Evolutionary conservation across 768 basidiomycete species (phyloP).

Genomic region (Kwoniella europaea): DNA sequence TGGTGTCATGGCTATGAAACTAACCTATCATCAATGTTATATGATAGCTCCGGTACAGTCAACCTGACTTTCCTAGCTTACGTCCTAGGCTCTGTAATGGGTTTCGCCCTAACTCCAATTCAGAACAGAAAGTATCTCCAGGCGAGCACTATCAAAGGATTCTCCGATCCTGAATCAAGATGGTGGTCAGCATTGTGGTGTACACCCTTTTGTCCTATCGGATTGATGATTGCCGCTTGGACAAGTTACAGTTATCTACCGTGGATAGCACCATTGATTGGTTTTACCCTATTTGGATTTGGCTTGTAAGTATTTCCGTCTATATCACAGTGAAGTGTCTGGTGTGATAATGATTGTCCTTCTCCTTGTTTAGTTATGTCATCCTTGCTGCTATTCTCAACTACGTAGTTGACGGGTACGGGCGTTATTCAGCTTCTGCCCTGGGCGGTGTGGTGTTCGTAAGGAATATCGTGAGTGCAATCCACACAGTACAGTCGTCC

Average conservation of each 20-base stretch:
- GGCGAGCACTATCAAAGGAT: constrained; percentile 18
- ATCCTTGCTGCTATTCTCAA: constrained; percentile 47
- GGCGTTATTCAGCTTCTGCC: constrained; percentile 42
- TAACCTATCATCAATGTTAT: background rate
- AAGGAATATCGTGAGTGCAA: constrained; percentile 37
- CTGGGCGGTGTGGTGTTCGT: constrained; percentile 43
- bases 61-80: constrained; percentile 47
- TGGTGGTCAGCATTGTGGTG: constrained; percentile 48
- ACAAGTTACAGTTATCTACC: constrained; percentile 34
- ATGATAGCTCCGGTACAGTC: constrained; percentile 38
- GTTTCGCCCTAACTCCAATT: constrained; percentile 41
- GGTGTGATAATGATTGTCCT: background rate
- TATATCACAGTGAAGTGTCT: background rate
- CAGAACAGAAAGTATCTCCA: constrained; percentile 39
- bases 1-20: background rate
- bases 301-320: constrained; percentile 34
- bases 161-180: constrained; percentile 41
- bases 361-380: constrained; percentile 14
- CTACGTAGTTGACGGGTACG: constrained; percentile 48
- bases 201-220: constrained; percentile 42
- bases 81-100: constrained; percentile 42
- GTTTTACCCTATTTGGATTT: constrained; percentile 46
- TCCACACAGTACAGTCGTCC: too few relatives aligned
- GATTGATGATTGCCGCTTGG: constrained; percentile 48
- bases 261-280: constrained; percentile 46